Percentiles rank a stretch among this genome's conserved stretches.
Conservation (phyloP, 768 basidiomycete genomes). For the Termitomyces sp. region DNA sequence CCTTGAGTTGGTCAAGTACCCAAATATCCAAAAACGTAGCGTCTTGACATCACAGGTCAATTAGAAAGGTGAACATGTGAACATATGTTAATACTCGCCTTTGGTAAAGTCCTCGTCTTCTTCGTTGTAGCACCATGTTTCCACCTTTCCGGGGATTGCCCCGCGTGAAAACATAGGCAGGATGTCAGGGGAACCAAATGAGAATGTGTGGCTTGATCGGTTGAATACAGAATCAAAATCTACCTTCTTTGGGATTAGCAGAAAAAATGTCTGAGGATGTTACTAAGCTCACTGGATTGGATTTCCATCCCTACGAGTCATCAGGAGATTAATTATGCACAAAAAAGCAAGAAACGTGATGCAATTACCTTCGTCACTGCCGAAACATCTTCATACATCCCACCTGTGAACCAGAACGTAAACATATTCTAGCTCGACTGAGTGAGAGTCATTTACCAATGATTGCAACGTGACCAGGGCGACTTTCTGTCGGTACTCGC, state of each 20-base stretch:
- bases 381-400: constrained; percentile 90
- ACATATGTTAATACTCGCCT: constrained; percentile 33
- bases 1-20: constrained; percentile 67
- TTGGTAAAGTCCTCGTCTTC: constrained; percentile 85
- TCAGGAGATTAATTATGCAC: constrained; percentile 5
- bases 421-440: background rate
- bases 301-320: constrained; percentile 69
- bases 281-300: constrained; percentile 56
- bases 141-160: constrained; percentile 62
- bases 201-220: constrained; percentile 69
- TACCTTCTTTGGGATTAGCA: constrained; percentile 30
- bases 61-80: background rate
- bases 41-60: background rate
- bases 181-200: constrained; percentile 87
- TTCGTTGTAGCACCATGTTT: constrained; percentile 72
- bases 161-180: constrained; percentile 83
- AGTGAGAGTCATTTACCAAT: constrained; percentile 47
- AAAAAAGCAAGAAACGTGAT: constrained; percentile 9
- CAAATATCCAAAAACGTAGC: constrained; percentile 54
- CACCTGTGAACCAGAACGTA: constrained; percentile 34
- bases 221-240: constrained; percentile 90
- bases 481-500: constrained; percentile 80
- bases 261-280: constrained; percentile 10
- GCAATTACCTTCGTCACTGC: constrained; percentile 73
- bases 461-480: constrained; percentile 86